These are phyloP conservation scores for Talaromyces amestolkiae DNA, from an alignment of 2,329 filamentous ascomycete species.

Conservation along the genomic window DNA sequence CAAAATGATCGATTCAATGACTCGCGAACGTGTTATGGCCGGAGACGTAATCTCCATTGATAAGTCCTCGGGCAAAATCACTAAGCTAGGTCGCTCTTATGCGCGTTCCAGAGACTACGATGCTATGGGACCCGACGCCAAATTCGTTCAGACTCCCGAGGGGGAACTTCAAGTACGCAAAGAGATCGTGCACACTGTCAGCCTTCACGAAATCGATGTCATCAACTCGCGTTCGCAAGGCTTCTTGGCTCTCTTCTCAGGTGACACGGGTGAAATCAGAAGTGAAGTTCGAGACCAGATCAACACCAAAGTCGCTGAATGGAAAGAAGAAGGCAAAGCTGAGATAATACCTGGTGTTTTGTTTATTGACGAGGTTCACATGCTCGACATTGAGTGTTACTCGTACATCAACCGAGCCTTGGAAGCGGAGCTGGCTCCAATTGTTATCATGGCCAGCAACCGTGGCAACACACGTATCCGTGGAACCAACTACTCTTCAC, in stretches of 20 bases:
- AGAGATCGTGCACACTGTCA: constrained; percentile 95
- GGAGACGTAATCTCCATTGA: constrained; percentile 98
- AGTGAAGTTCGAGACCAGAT: constrained; percentile 98
- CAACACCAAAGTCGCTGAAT: constrained; percentile 97
- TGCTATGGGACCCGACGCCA: constrained; percentile 97
- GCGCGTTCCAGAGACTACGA: constrained; percentile 96
- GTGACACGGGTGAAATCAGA: constrained; percentile 95
- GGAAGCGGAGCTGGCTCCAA: constrained; percentile 89
- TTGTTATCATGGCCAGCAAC: constrained; percentile 99
- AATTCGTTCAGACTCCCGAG: constrained; percentile 96
- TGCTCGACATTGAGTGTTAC: constrained; percentile 99
- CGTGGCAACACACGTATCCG: constrained; percentile 86
- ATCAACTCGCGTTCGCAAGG: constrained; percentile 99
- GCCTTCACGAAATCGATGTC: constrained; percentile 96
- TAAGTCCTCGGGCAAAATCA: constrained; percentile 97
- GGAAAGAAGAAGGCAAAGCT: constrained; percentile 99
- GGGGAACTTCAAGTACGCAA: constrained; percentile 96
- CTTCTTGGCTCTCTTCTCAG: constrained; percentile 94
- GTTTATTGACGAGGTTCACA: constrained; percentile 99
- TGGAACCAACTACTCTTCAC: constrained; percentile 88
- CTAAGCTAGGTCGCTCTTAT: constrained; percentile 91
- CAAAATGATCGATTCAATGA: constrained; percentile 99
- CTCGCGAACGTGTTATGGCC: constrained; percentile 97
- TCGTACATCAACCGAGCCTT: constrained; percentile 97
- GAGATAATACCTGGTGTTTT: constrained; percentile 96